Percentiles rank a stretch among this genome's conserved stretches.
These are phyloP conservation scores for Castanea sativa DNA, from an alignment of 306 rosid genomes.

Conservation along the genomic window DNA sequence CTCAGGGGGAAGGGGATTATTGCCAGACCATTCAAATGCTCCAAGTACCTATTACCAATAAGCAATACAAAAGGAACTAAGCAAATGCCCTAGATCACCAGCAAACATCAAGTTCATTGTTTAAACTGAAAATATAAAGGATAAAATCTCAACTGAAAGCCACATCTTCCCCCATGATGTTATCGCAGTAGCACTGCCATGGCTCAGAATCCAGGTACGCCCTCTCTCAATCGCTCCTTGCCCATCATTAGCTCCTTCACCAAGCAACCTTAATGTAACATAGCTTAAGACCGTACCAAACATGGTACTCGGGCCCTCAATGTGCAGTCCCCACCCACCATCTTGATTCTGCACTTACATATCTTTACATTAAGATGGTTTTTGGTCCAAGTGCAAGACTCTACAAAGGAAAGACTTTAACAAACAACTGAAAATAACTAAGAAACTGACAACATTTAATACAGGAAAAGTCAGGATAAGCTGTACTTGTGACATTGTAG, in stretches of 20 bases:
- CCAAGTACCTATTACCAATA: slow-evolving; percentile 67
- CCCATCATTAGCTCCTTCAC: slow-evolving; percentile 79
- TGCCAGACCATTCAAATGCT: slow-evolving; percentile 89
- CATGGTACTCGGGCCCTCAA: slow-evolving; percentile 94
- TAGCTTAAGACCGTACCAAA: slow-evolving; percentile 75
- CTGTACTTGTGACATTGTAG: not conserved
- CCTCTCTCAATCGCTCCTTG: slow-evolving; percentile 60
- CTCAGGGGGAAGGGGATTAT: slow-evolving; percentile 92
- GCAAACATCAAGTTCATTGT: slow-evolving; percentile 7
- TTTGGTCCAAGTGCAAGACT: not conserved
- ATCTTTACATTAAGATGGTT: slow-evolving; percentile 9
- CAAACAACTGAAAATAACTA: not conserved
- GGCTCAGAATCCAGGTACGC: slow-evolving; percentile 72
- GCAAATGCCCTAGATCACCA: not conserved
- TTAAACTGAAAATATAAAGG: slow-evolving; percentile 20
- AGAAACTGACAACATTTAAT: not conserved
- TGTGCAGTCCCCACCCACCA: slow-evolving; percentile 97
- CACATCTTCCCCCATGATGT: slow-evolving; percentile 98
- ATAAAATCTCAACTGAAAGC: slow-evolving; percentile 71
- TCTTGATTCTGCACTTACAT: slow-evolving; percentile 66
- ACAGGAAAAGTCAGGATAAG: not conserved
- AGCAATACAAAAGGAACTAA: slow-evolving; percentile 2
- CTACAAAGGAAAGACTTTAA: not conserved
- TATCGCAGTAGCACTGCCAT: slow-evolving; percentile 74
- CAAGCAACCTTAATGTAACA: slow-evolving; percentile 68